Evolutionary conservation across 345 rosid genomes (phyloP), one percentile per base, ranked within the genome.

Genomic region (Eutrema japonicum): DNA sequence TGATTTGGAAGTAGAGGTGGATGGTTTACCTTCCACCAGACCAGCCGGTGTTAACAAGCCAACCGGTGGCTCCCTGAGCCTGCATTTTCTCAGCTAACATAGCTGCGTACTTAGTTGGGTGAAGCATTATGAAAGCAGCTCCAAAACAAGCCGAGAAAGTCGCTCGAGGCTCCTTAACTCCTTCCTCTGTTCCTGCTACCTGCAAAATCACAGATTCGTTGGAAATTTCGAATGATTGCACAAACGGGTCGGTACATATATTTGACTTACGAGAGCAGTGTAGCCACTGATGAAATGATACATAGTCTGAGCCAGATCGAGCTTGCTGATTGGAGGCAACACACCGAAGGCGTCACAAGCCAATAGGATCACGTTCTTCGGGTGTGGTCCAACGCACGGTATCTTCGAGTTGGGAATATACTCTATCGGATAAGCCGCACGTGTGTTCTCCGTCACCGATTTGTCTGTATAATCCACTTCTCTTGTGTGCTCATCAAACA

Each of bases 21-120:
- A 42, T 60, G 40, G 46, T 41, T 41, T 84, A 94, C 98, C 98
- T 89, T 77, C 99, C 99, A 55, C 95, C 97, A 0, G 97, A 92
- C 99, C 99, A 96, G 58, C 98, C 97, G 3, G 98, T 96, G 87
- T 96, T 96, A 70, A 96, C 93, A 4, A 96, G 99, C 98, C 99
- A 96, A 18, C 92, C 97, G 1, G 98, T 90, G 11, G 98, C 96
- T 12, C 99, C 99, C 61, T 92, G 97, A 73, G 89, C 88, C 72
- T 87, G 80, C 98, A 96, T 96, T 81, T 96, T 96, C 68, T 96
- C 96, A 2, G 98, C 91, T 57, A 92, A 81, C 99, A 96, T 92
- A 63, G 96, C 94, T 6, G 99, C 99, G 43, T 96, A 92, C 78
- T 85, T 96, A 35, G 99, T 92, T 5, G 99, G 99, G 71, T 90